Evolutionary conservation across 2,329 filamentous ascomycete genomes (phyloP), one percentile per base, ranked within the genome.

Genomic region (Tolypocladium endophyticum): DNA sequence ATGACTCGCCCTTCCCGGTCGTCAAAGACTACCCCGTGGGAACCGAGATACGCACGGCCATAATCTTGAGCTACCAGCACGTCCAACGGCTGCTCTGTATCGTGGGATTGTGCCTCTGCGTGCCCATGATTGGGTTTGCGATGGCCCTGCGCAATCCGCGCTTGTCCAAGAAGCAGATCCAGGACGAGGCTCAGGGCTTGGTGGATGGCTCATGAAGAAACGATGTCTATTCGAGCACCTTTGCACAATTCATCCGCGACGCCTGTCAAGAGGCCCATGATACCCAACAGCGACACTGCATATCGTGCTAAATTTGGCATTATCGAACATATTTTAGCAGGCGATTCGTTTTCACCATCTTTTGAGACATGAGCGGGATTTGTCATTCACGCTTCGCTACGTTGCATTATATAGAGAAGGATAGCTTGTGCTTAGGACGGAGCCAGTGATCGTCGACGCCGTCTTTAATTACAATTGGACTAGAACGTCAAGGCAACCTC

Each of bases 121-220:
- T 79, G 18, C 78, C 78, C 4, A 75, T 80, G 66, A 76, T 81
- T 62, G 72, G 59, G 0, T 77, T 80, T 61, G 77, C 78, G 0
- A 61, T 76, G 43, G 68, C 68, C 7, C 63, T 81, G 50, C 68
- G 76, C 12, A 78, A 81, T 64, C 79, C 77, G 0, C 72, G 69
- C 56, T 63, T 80, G 12, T 79, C 76, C 3, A 70, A 78, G 60
- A 62, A 73, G 23, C 63, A 66, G 38, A 62, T 67, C 30, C 65
- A 67, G 41, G 63, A 63, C 14, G 65, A 66, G 25, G 63, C 61
- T 3, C 55, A 30, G 8, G 58, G 25, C 14, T 52, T 54, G 43
- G 43, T 39, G 5, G 62, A 57, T 28, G 58, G 39, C 14, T 16
- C 38, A 35, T 25, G 57, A 54, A n/a, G 57, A 20, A 3, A 14